Conservation (phyloP, 345 rosid genomes). For the Nasturtium officinale region DNA sequence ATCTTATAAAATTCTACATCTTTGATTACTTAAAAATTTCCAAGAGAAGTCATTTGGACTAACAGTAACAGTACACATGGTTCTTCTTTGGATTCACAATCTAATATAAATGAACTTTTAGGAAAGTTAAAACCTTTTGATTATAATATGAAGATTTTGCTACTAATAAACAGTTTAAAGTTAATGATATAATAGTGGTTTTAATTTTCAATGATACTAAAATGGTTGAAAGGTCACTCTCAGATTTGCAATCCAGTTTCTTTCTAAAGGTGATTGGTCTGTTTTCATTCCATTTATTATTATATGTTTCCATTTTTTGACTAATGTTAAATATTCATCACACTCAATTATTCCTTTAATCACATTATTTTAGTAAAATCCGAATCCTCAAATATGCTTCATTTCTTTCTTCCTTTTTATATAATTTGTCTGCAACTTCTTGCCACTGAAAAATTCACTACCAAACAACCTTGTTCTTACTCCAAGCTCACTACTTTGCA, state of each 20-base stretch:
- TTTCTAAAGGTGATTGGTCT: conserved; percentile 66
- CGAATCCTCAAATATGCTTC: conserved; percentile 27
- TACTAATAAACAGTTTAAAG: conserved; percentile 32
- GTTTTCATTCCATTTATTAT: conserved; percentile 39
- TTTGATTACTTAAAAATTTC: neutral
- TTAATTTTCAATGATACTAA: conserved; percentile 20
- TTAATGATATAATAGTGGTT: neutral
- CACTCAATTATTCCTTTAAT: conserved; percentile 31
- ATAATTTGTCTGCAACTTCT: conserved; percentile 36
- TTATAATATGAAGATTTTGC: conserved; percentile 23
- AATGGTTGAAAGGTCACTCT: conserved; percentile 66
- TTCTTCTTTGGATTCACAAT: conserved; percentile 11
- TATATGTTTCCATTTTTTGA: conserved; percentile 31
- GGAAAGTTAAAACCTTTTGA: neutral
- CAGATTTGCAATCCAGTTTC: conserved; percentile 57
- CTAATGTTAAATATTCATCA: conserved; percentile 3
- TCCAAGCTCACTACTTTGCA: conserved; percentile 17
- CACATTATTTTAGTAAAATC: conserved; percentile 16
- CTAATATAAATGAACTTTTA: neutral
- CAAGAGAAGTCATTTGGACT: neutral
- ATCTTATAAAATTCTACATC: neutral
- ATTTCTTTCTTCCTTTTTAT: conserved; percentile 37
- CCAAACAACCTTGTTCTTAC: conserved; percentile 8
- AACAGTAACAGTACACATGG: neutral
- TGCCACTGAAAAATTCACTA: neutral